phyloP scores from a whole-genome alignment of 768 basidiomycete genomes.

The Scleroderma bovista region DNA sequence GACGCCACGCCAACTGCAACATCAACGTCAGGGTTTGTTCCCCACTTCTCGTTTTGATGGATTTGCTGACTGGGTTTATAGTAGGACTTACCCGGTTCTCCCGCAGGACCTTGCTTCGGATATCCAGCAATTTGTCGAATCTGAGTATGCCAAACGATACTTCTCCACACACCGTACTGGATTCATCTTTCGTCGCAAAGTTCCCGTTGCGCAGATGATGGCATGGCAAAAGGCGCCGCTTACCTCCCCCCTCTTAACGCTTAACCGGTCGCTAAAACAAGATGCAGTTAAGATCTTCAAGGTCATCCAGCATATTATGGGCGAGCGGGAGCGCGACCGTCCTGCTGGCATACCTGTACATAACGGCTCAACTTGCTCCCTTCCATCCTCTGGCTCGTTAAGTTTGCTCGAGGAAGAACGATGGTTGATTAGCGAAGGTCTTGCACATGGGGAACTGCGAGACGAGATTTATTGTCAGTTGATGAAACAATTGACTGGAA shows the following conservation, averaged over 20 bases:
- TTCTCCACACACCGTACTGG: slow-evolving; percentile 90
- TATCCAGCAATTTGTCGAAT: slow-evolving; percentile 82
- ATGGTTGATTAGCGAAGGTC: slow-evolving; percentile 77
- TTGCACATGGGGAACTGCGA: slow-evolving; percentile 75
- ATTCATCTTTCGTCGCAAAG: slow-evolving; percentile 74
- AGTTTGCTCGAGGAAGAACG: slow-evolving; percentile 76
- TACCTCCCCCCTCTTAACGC: slow-evolving; percentile 64
- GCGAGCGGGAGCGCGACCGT: slow-evolving; percentile 76
- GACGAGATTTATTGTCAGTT: slow-evolving; percentile 93
- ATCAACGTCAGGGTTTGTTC: slow-evolving; percentile 60
- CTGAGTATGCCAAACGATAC: slow-evolving; percentile 80
- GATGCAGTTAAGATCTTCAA: slow-evolving; percentile 86
- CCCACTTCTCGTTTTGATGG: neutral
- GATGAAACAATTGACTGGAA: slow-evolving; percentile 85
- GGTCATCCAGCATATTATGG: slow-evolving; percentile 89
- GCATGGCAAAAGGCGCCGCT: slow-evolving; percentile 84
- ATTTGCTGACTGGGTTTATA: slow-evolving; percentile 10
- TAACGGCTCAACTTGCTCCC: slow-evolving; percentile 40
- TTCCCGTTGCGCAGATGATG: slow-evolving; percentile 86
- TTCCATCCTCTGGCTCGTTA: slow-evolving; percentile 36
- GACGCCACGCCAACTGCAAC: slow-evolving; percentile 35
- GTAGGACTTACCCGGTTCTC: slow-evolving; percentile 68
- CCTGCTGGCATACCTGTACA: slow-evolving; percentile 42
- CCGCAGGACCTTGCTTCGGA: slow-evolving; percentile 78
- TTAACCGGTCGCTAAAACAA: slow-evolving; percentile 59